Percentiles rank a stretch among this genome's conserved stretches.
phyloP scores from a whole-genome alignment of 2,329 filamentous ascomycete genomes.

The Penicillium capsulatum region DNA sequence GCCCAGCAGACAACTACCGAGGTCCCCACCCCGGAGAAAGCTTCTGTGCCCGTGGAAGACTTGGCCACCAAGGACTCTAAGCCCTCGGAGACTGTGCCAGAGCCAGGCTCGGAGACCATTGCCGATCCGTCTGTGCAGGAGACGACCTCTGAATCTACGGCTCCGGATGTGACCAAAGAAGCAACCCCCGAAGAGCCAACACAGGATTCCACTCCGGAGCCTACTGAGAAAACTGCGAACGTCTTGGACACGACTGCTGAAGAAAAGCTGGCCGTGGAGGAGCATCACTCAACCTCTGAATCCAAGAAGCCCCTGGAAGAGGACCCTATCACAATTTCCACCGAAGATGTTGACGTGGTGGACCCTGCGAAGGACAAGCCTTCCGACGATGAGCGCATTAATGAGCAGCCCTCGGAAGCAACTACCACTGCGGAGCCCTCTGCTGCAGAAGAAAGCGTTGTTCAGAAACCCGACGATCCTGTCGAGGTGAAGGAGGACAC shows the following conservation, averaged over 20 bases:
- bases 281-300: conserved; percentile 36
- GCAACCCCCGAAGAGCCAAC: conserved; percentile 12
- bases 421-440: conserved; percentile 15
- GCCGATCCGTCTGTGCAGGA: conserved; percentile 18
- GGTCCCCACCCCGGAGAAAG: neutral
- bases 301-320: conserved; percentile 9
- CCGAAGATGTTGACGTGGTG: too few species aligned
- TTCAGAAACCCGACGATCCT: too few species aligned
- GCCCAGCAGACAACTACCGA: neutral
- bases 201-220: conserved; percentile 1
- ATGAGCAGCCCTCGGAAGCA: too few species aligned
- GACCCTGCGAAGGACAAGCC: too few species aligned
- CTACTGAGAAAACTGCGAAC: conserved; percentile 56
- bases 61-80: conserved; percentile 19
- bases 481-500: too few species aligned
- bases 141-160: conserved; percentile 10
- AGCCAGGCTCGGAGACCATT: conserved; percentile 7
- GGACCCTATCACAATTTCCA: conserved; percentile 8
- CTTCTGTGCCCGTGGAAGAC: neutral
- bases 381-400: too few species aligned
- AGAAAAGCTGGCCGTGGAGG: conserved; percentile 39
- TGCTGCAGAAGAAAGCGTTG: too few species aligned
- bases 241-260: conserved; percentile 36
- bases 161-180: conserved; percentile 1
- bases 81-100: neutral